phyloP scores from a whole-genome alignment of 2,329 filamentous ascomycete genomes.

The Eutypella sp. region DNA sequence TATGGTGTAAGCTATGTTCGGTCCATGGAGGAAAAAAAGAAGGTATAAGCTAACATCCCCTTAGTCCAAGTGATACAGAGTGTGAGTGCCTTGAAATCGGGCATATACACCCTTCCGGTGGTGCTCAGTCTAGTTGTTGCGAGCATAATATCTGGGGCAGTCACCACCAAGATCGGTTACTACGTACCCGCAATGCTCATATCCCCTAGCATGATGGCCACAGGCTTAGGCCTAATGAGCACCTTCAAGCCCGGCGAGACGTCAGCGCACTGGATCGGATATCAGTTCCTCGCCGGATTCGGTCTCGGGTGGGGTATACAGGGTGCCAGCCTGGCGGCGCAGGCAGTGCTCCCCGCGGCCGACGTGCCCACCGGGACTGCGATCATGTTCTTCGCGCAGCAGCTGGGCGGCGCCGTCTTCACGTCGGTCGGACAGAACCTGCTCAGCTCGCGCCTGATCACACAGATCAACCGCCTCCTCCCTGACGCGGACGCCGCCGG shows the following conservation, averaged over 20 bases:
- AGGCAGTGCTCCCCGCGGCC: constrained; percentile 36
- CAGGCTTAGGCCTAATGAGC: constrained; percentile 53
- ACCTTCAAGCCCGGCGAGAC: constrained; percentile 45
- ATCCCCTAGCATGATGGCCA: constrained; percentile 43
- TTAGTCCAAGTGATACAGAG: constrained; percentile 50
- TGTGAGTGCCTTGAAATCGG: constrained; percentile 48
- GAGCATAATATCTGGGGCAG: constrained; percentile 42
- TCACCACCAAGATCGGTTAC: constrained; percentile 52
- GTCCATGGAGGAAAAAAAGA: not conserved
- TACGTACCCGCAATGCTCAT: constrained; percentile 54
- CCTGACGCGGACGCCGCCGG: constrained; percentile 28
- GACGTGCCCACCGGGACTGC: constrained; percentile 41
- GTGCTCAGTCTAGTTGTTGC: constrained; percentile 51
- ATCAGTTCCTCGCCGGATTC: constrained; percentile 53
- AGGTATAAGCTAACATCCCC: not conserved
- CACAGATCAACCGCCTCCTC: constrained; percentile 23
- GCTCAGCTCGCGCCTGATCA: constrained; percentile 29
- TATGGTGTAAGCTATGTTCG: constrained; percentile 39
- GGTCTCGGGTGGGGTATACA: constrained; percentile 58
- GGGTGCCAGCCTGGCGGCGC: constrained; percentile 47
- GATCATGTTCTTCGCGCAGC: constrained; percentile 42
- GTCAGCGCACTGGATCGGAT: constrained; percentile 53
- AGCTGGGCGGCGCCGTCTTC: constrained; percentile 41
- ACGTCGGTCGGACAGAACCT: constrained; percentile 41
- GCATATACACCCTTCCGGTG: constrained; percentile 52